These are phyloP conservation scores for Croton laevigatus DNA, from an alignment of 441 rosid species.

Conservation along the genomic window DNA sequence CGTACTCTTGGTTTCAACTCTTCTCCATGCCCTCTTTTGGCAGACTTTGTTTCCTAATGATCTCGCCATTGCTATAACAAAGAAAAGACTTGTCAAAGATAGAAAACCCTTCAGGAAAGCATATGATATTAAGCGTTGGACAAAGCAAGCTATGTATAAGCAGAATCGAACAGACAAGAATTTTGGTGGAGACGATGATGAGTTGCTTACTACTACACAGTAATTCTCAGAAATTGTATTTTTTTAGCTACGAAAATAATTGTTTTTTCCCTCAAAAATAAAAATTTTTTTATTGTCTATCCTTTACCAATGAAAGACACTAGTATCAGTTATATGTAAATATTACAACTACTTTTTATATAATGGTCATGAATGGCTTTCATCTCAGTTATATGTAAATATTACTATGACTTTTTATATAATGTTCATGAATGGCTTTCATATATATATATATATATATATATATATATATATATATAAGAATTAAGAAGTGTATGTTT, in stretches of 20 bases:
- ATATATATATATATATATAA: not conserved
- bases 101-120: conserved; percentile 67
- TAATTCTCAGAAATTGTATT: not conserved
- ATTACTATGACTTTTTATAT: too few species aligned
- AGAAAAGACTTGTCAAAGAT: conserved; percentile 51
- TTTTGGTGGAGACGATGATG: conserved; percentile 33
- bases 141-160: conserved; percentile 60
- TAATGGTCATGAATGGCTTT: too few species aligned
- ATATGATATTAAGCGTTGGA: conserved; percentile 65
- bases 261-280: too few species aligned
- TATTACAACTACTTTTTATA: too few species aligned
- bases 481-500: not conserved
- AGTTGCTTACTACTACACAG: not conserved
- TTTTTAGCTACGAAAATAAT: too few species aligned
- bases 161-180: conserved; percentile 43
- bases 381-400: too few species aligned
- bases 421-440: not conserved
- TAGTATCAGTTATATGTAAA: too few species aligned
- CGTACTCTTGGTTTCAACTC: conserved; percentile 55
- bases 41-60: conserved; percentile 68
- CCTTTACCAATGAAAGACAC: too few species aligned
- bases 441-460: not conserved
- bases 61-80: conserved; percentile 78
- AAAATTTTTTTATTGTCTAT: too few species aligned
- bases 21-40: conserved; percentile 80